Evolutionary conservation across 306 rosid species (phyloP), one percentile per base, ranked within the genome.

Genomic region (Myrica gale): DNA sequence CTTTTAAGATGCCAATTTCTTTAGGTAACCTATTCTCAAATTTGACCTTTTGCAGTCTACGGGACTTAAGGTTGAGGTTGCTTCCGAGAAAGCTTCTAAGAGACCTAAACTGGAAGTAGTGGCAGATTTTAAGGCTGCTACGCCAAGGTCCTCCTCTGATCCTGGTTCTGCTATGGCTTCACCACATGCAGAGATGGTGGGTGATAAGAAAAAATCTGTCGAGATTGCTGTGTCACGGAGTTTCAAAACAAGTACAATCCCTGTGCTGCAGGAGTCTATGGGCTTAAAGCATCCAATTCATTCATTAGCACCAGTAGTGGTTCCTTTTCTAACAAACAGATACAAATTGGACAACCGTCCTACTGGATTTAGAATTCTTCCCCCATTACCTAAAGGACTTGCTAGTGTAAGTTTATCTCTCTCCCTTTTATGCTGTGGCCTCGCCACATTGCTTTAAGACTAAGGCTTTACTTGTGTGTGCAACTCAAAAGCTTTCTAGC

Each of bases 291-390:
- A 78, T 74, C 90, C 84, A 41, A 54, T 80, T 77, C 89, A 80
- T 72, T 87, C 90, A 60, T 71, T 75, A 73, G 78, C 81, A 74
- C 82, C 87, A 82, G 77, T 81, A 32, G 88, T 81, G 57, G n/a
- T 68, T 20, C 82, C 83, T 71, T 69, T 82, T 77, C 74, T 77
- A 17, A 19, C 67, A 72, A 92, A 90, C 76, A 85, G 92, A 83
- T 89, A 87, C 88, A 93, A 91, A 86, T 76, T 88, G 82, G 97
- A 90, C 79, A 87, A 92, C 72, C 96, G 91, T 74, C 92, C 96
- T 48, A 77, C 92, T 56, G 90, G 86, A 73, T 93, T 93, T 83
- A 90, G 80, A 84, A 84, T 93, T 85, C 71, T 84, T 74, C 87
- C 97, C 9, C 97, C 97, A 74, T 87, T 94, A 82, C 97, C 97